A percentile compares a stretch with the other conserved stretches of the same genome.
These are phyloP conservation scores for Capronia coronata DNA, from an alignment of 2,329 filamentous ascomycete species.

Conservation along the genomic window DNA sequence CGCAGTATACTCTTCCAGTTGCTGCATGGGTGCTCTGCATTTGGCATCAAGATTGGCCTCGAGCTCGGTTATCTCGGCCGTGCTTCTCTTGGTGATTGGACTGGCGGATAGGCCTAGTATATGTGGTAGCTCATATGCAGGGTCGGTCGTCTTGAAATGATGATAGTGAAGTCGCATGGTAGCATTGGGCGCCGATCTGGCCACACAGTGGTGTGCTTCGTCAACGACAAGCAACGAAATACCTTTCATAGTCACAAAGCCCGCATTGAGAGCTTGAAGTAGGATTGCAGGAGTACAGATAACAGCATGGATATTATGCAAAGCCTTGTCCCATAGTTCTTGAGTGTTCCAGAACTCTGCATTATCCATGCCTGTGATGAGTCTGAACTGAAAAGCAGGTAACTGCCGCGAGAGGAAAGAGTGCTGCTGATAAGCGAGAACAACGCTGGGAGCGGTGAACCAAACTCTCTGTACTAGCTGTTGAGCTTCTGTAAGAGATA, in stretches of 20 bases:
- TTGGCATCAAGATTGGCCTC: constrained; percentile 65
- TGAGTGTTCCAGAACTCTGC: constrained; percentile 67
- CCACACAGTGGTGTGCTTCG: constrained; percentile 73
- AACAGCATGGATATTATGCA: constrained; percentile 62
- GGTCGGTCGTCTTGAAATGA: constrained; percentile 36
- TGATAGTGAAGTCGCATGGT: constrained; percentile 72
- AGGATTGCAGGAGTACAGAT: constrained; percentile 72
- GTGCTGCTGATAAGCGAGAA: constrained; percentile 61
- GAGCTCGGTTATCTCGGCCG: constrained; percentile 41
- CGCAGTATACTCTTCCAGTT: constrained; percentile 63
- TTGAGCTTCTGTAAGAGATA: background rate
- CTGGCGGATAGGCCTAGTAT: constrained; percentile 78
- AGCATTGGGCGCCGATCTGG: constrained; percentile 56
- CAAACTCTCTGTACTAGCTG: constrained; percentile 48
- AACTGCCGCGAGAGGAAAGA: constrained; percentile 56
- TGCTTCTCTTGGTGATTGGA: constrained; percentile 52
- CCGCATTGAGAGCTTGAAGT: constrained; percentile 65
- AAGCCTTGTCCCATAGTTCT: constrained; percentile 59
- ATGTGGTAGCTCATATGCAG: constrained; percentile 45
- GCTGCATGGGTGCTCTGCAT: constrained; percentile 60
- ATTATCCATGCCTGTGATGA: constrained; percentile 62
- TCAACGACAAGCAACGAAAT: constrained; percentile 72
- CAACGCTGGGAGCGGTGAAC: constrained; percentile 66
- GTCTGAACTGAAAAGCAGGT: constrained; percentile 49
- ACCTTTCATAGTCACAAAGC: constrained; percentile 59